Base-by-base conservation (phyloP, 2,329 filamentous ascomycete genomes). In the Phaeoacremonium minimum region DNA sequence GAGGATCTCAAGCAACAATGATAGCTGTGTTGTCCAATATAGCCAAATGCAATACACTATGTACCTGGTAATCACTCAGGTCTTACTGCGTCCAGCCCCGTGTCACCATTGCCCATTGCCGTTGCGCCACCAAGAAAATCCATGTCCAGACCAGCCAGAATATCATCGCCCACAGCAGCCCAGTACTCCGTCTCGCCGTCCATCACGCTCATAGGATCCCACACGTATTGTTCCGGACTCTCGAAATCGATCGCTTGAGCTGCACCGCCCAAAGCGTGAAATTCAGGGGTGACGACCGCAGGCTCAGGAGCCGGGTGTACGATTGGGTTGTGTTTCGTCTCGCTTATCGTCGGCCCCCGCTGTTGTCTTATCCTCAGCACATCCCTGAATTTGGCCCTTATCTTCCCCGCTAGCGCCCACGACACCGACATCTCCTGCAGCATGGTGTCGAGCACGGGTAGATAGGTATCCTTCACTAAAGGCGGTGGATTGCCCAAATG, bases 171-270 rank as follows among this genome's bases (percentile, higher is more conserved):
- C 7, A 19, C 18, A 5, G 9, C 26, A n/a, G 18, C 35, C 30
- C 35, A 37, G 7, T 18, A 14, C 28, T 12, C 35, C 7, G 17
- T n/a, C 15, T 37, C 30, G 14, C 35, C 35, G 7, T 37, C 29
- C 7, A 37, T 7, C 18, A 37, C 14, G 12, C 13, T 33, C 35
- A 37, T 37, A 6, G 35, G 19, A 15, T 33, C 30, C 30, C 30
- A 37, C 5, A 26, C 19, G 15, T 18, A 28, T 7, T 18, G 15
- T 15, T 32, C 15, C 2, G 35, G 30, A 20, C 18, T 20, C 5
- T 37, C 18, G 11, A 37, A 33, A 18, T 33, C 18, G 29, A 28
- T 16, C 22, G 9, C 22, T 26, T 26, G 22, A 9, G 22, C 22
- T 26, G 22, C n/a, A 26, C 22, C n/a, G 9, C 22, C 22, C 22